Evolutionary conservation across 2,329 filamentous ascomycete genomes (phyloP), one percentile per base, ranked within the genome.

Genomic region (Hypoxylon sp.): DNA sequence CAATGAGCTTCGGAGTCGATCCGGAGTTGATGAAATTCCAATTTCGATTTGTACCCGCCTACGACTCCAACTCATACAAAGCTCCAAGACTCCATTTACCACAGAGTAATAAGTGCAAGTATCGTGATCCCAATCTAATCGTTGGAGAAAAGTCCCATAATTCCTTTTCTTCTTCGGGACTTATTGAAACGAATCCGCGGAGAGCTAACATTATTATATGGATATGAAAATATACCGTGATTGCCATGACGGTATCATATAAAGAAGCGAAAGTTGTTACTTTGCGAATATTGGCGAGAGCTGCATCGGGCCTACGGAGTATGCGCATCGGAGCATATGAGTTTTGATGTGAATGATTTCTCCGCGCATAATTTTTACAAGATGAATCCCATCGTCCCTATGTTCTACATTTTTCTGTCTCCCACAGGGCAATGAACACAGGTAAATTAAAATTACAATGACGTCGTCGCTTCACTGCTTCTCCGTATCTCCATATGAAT

Each of bases 61-160:
- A 43, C 17, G n/a, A 43, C 17, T 28, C 25, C 45, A 28, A 7
- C 45, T 51, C 9, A 41, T 30, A 30, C 11, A 56, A 32, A 46
- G 10, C 36, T 50, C 53, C 52, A 65, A 65, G 50, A 49, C 36
- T 30, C 28, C 28, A 30, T 57, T 48, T 52, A 30, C 57, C 58
- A 57, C 55, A 67, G 53, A 60, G 21, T 59, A 45, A 46, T n/a
- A 59, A 58, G 43, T 38, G 49, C 49, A 34, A 36, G 25, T n/a
- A 56, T 59, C 45, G 58, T 45, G 55, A 60, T 65, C 53, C 25
- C 14, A 68, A 67, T 68, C 45, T 70, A 68, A 55, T 60, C n/a
- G 30, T 70, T 68, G 57, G 64, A 65, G 64, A 58, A 25, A 28
- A 28, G 43, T 49, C 59, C 23, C 57, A 59, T 60, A n/a, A 32